Evolutionary conservation across 164 flowering plant genomes (phyloP).

Genomic region (Saururus chinensis): DNA sequence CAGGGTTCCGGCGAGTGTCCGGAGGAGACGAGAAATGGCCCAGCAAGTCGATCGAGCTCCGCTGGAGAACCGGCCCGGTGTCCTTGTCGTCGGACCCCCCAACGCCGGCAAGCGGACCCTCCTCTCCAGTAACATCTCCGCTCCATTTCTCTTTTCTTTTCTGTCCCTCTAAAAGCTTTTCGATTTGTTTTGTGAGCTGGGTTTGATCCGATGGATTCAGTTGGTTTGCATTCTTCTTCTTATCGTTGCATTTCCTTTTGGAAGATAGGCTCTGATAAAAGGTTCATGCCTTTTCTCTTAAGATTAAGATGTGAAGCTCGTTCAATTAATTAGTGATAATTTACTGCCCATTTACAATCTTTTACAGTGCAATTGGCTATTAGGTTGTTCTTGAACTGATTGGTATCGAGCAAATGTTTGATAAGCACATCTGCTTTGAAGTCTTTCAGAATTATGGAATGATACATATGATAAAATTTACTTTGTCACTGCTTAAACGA

Average conservation of each 20-base stretch:
- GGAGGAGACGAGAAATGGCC: background rate
- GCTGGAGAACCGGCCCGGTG: conserved; percentile 44
- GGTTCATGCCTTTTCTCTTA: no score
- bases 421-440: no score
- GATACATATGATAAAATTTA: no score
- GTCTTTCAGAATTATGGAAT: no score
- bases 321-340: background rate
- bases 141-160: no score
- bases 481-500: no score
- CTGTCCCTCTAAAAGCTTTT: no score
- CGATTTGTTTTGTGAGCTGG: no score
- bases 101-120: conserved; percentile 80
- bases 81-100: conserved; percentile 57
- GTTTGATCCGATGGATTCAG: conserved; percentile 2
- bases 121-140: conserved; percentile 60
- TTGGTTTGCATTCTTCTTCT: conserved; percentile 1
- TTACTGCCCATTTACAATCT: background rate
- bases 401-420: background rate
- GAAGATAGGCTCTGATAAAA: no score
- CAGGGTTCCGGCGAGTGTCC: no score
- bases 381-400: background rate
- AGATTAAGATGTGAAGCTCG: background rate
- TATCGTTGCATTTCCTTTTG: background rate
- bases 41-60: conserved; percentile 8
- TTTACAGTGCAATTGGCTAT: background rate